A percentile compares a stretch with the other conserved stretches of the same genome.
Evolutionary conservation across 176 grass and related monocot genomes (phyloP).

Genomic region (maize (Zea mays)): DNA sequence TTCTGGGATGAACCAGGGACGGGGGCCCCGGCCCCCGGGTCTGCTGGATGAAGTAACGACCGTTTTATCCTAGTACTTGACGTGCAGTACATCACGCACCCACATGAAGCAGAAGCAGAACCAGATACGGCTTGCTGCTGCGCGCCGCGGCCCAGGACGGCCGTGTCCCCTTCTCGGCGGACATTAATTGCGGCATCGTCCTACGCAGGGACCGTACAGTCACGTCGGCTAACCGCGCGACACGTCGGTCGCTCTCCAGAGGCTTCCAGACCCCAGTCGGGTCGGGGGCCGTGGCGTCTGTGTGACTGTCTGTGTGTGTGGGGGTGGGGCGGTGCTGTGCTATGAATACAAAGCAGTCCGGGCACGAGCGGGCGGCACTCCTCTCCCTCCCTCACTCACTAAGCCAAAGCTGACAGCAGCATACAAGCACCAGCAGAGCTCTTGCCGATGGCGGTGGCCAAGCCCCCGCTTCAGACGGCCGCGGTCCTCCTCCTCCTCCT

Average conservation of each 20-base stretch:
- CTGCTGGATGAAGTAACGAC: too few relatives aligned
- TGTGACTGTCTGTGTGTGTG: too few relatives aligned
- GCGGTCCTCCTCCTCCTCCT: constrained; percentile 19
- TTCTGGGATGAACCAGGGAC: too few relatives aligned
- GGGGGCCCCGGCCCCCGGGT: too few relatives aligned
- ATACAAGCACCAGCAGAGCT: too few relatives aligned
- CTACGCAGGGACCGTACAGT: neutral
- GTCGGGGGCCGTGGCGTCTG: too few relatives aligned
- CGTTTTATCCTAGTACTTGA: too few relatives aligned
- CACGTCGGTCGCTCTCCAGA: constrained; percentile 19
- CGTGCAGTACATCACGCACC: neutral
- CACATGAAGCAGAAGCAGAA: neutral
- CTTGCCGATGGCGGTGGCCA: neutral
- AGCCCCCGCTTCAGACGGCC: neutral
- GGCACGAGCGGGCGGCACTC: neutral
- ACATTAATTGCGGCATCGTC: neutral
- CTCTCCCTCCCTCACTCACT: neutral
- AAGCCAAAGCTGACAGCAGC: neutral
- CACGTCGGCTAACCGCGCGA: neutral
- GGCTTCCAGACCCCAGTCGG: neutral
- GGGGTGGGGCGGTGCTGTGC: neutral
- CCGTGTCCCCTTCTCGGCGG: neutral
- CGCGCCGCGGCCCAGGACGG: neutral
- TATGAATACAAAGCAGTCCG: constrained; percentile 20
- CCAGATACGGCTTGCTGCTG: neutral